phyloP scores from a whole-genome alignment of 2,329 filamentous ascomycete genomes.

The Colletotrichum sp. region DNA sequence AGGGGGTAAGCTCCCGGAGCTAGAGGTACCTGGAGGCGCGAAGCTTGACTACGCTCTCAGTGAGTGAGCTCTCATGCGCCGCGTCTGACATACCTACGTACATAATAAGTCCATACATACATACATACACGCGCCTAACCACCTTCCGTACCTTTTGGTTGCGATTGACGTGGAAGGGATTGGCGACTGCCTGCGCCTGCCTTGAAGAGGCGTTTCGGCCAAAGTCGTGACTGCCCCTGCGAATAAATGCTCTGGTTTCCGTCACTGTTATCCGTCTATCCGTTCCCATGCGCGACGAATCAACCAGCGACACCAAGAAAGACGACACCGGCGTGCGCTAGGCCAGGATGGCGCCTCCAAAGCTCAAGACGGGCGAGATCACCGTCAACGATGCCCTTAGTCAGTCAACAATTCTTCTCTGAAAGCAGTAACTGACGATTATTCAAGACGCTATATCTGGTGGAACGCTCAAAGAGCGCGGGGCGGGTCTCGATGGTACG shows the following conservation, averaged over 20 bases:
- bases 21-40: neutral
- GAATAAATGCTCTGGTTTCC: neutral
- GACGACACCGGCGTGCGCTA: neutral
- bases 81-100: neutral
- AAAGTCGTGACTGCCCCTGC: neutral
- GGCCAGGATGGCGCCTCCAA: constrained; percentile 13
- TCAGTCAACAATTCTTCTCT: neutral
- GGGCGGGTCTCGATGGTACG: constrained; percentile 46
- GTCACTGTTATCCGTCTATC: neutral
- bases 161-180: neutral
- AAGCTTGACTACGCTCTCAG: neutral
- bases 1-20: neutral
- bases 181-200: neutral
- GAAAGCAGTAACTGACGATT: neutral
- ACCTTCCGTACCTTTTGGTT: neutral
- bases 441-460: constrained; percentile 30
- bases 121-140: neutral
- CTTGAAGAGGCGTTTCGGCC: neutral
- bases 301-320: neutral
- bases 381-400: constrained; percentile 19
- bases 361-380: constrained; percentile 11
- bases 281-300: neutral
- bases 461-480: constrained; percentile 40
- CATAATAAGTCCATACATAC: neutral
- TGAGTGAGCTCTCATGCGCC: neutral